phyloP scores from a whole-genome alignment of 1,139 yeast species.

The Taiozyma sp. region DNA sequence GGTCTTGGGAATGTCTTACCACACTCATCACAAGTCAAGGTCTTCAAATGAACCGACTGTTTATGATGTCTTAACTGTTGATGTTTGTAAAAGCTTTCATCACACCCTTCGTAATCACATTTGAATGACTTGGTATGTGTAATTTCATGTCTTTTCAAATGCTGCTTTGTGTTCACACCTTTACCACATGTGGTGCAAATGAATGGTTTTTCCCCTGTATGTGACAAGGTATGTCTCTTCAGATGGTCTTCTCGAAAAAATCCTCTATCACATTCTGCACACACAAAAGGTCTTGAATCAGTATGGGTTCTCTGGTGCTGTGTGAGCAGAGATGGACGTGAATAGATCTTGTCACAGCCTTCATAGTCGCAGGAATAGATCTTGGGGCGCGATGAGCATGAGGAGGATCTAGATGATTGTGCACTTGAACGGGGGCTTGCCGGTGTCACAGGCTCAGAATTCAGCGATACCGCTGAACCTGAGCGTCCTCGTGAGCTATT shows the following conservation, averaged over 20 bases:
- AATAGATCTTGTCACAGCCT: constrained; percentile 70
- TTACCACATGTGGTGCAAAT: constrained; percentile 74
- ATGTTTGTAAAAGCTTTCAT: constrained; percentile 67
- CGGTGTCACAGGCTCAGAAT: background rate
- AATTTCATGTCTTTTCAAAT: constrained; percentile 70
- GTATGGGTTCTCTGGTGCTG: constrained; percentile 80
- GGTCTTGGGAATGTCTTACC: constrained; percentile 56
- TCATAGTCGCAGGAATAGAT: constrained; percentile 52
- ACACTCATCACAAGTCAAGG: constrained; percentile 51
- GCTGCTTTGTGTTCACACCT: constrained; percentile 80
- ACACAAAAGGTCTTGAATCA: constrained; percentile 70
- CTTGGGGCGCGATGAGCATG: constrained; percentile 43
- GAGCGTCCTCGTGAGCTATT: background rate
- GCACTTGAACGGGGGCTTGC: background rate
- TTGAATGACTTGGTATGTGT: constrained; percentile 69
- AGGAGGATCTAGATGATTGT: constrained; percentile 23
- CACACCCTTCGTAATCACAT: constrained; percentile 60
- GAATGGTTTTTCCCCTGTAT: constrained; percentile 62
- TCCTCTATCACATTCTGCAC: constrained; percentile 55
- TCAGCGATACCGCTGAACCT: background rate
- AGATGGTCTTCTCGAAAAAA: constrained; percentile 78
- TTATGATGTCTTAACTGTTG: constrained; percentile 75
- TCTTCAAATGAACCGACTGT: constrained; percentile 50
- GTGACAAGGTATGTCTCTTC: constrained; percentile 66
- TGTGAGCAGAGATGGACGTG: constrained; percentile 75